Evolutionary conservation across 2,329 filamentous ascomycete species (phyloP).

Genomic region (Nannizzia gypsea): DNA sequence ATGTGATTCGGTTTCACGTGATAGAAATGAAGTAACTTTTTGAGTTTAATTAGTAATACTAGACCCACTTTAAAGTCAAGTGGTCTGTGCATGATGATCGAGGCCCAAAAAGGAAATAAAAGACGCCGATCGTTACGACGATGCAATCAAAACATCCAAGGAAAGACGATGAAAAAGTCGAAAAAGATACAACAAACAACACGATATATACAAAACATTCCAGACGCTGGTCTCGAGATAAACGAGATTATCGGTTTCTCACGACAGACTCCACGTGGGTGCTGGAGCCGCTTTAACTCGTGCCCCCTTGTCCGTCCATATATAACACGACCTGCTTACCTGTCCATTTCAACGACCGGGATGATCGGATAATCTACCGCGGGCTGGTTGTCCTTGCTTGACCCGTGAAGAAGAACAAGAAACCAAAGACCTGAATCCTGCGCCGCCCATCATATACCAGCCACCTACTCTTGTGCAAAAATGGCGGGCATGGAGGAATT

Average conservation of each 20-base stretch:
- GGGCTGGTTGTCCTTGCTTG: neutral
- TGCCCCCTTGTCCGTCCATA: neutral
- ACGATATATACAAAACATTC: too few relatives aligned
- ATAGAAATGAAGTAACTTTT: too few relatives aligned
- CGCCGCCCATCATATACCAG: neutral
- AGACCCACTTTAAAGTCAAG: neutral
- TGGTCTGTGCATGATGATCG: neutral
- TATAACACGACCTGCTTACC: conserved; percentile 1
- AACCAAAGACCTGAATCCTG: neutral
- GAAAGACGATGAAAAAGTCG: neutral
- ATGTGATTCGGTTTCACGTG: too few relatives aligned
- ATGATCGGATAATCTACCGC: neutral
- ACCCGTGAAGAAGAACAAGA: neutral
- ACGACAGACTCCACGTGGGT: neutral
- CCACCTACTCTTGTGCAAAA: neutral
- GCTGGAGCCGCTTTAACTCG: neutral
- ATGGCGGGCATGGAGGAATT: conserved; percentile 97
- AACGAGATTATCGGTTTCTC: neutral
- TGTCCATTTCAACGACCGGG: neutral
- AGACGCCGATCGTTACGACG: neutral
- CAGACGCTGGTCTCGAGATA: neutral
- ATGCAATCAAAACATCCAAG: neutral
- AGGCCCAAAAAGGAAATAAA: neutral
- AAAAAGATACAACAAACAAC: neutral
- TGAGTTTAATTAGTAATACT: too few relatives aligned